Evolutionary conservation across 345 rosid species (phyloP).

Genomic region (Pelargonium nanum): DNA sequence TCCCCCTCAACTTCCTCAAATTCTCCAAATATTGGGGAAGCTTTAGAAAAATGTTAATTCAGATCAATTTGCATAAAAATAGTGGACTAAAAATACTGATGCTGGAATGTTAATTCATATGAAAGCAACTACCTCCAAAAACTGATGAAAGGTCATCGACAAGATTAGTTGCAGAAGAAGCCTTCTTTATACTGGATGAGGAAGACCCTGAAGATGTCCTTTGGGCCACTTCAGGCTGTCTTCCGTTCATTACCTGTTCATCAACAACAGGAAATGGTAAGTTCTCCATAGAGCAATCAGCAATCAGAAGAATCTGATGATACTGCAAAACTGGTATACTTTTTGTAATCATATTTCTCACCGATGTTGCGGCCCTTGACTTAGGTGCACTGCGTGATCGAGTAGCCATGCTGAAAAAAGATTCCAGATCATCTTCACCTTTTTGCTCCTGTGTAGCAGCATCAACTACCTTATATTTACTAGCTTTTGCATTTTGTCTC

Average conservation of each 20-base stretch:
- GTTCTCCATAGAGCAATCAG: constrained; percentile 5
- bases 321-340: not conserved
- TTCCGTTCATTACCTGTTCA: constrained; percentile 27
- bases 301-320: constrained; percentile 4
- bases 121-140: constrained; percentile 51
- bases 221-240: constrained; percentile 21
- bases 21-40: constrained; percentile 40
- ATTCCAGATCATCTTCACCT: constrained; percentile 54
- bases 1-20: constrained; percentile 82
- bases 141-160: constrained; percentile 57
- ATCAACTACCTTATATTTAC: constrained; percentile 49
- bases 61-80: not conserved
- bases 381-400: constrained; percentile 74
- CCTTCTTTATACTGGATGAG: constrained; percentile 44
- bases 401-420: constrained; percentile 35
- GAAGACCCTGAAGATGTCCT: constrained; percentile 35
- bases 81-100: not conserved
- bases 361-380: constrained; percentile 41
- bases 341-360: constrained; percentile 25
- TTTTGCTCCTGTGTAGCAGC: constrained; percentile 27
- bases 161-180: constrained; percentile 41
- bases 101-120: not conserved
- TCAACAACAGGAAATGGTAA: constrained; percentile 30
- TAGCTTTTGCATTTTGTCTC: constrained; percentile 18
- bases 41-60: constrained; percentile 23